A percentile compares a stretch with the other conserved stretches of the same genome.
phyloP scores from a whole-genome alignment of 192 early-diverging fungal species.

The Phycomyces blakesleeanus region DNA sequence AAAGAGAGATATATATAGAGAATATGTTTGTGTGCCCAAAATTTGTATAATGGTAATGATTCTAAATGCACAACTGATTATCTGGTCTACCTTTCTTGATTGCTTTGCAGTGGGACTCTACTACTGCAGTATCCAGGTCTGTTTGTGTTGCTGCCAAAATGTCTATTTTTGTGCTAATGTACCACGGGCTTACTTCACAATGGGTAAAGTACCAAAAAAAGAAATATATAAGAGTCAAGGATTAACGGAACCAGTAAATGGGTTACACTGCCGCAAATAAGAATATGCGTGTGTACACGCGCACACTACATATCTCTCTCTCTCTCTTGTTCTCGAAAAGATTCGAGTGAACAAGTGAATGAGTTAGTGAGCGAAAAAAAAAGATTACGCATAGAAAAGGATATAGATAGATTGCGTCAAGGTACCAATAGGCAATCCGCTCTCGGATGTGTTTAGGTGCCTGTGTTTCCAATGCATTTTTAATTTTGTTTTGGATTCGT shows the following conservation, averaged over 20 bases:
- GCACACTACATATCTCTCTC: background rate
- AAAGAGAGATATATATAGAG: no score
- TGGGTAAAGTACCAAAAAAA: background rate
- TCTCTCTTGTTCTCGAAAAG: background rate
- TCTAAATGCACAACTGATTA: background rate
- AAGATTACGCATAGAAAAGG: background rate
- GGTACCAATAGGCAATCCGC: background rate
- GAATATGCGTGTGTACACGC: background rate
- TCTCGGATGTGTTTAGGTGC: background rate
- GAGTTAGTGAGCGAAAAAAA: no score
- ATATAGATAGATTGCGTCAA: background rate
- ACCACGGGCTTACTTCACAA: background rate
- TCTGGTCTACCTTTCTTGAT: background rate
- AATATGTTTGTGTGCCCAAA: no score
- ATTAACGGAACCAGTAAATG: background rate
- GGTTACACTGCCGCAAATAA: no score
- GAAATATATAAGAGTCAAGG: background rate
- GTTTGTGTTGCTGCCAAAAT: background rate
- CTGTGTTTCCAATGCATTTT: background rate
- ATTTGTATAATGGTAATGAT: background rate
- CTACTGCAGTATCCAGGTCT: background rate
- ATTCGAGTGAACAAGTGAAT: no score
- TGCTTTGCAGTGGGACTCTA: background rate
- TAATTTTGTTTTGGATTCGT: background rate
- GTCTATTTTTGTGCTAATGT: background rate